Evolutionary conservation across 768 basidiomycete genomes (phyloP).

Genomic region (Gymnopilus junonius): DNA sequence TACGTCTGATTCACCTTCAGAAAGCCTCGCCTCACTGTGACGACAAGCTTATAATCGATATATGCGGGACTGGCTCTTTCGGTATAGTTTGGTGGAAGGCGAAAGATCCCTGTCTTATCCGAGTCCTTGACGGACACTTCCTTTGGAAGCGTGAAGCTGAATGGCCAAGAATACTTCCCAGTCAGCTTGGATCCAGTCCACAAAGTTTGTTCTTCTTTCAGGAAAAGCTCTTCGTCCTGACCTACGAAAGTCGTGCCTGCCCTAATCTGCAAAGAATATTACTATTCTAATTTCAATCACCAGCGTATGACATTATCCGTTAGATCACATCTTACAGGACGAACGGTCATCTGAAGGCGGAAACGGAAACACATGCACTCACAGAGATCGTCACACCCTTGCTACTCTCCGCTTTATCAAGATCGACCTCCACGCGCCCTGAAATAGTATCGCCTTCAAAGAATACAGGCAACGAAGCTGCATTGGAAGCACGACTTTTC

Average conservation of each 20-base stretch:
- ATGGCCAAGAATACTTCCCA: constrained; percentile 54
- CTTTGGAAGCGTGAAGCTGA: constrained; percentile 48
- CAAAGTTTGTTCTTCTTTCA: constrained; percentile 44
- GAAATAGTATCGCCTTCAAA: constrained; percentile 51
- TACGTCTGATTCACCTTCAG: constrained; percentile 57
- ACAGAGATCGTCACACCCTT: constrained; percentile 54
- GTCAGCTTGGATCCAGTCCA: constrained; percentile 48
- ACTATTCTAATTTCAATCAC: not conserved
- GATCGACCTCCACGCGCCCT: constrained; percentile 55
- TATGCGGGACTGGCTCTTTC: constrained; percentile 60
- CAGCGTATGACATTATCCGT: not conserved
- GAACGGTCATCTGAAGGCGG: not conserved
- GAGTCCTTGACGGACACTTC: constrained; percentile 42
- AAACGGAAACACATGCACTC: constrained; percentile 20
- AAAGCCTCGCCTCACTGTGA: constrained; percentile 51
- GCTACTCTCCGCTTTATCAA: constrained; percentile 51
- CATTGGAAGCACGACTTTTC: constrained; percentile 46
- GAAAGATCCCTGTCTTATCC: constrained; percentile 39
- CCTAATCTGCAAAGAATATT: constrained; percentile 36
- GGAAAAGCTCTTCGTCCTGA: constrained; percentile 55
- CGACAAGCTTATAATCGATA: constrained; percentile 57
- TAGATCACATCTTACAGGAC: too few relatives aligned
- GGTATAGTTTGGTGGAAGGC: constrained; percentile 56
- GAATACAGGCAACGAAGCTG: constrained; percentile 47
- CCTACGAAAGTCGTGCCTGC: constrained; percentile 57